Evolutionary conservation across 768 basidiomycete genomes (phyloP), one percentile per base, ranked within the genome.

Genomic region (Strobilomyces confusus): DNA sequence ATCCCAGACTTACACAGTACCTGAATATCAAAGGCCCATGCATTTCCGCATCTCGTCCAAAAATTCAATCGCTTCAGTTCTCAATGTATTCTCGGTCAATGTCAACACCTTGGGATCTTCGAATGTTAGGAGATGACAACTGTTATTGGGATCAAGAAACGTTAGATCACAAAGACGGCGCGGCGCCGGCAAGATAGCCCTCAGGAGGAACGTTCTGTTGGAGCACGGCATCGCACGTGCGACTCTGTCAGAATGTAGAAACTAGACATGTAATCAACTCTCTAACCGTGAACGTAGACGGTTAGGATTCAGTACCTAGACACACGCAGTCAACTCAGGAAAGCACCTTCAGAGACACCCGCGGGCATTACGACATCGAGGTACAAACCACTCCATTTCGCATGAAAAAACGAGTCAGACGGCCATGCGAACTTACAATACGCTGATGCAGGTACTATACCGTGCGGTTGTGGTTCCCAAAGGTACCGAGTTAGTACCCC

Each of bases 311-410:
- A n/a, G n/a, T n/a, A n/a, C n/a, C n/a, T n/a, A n/a, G n/a, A n/a
- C n/a, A n/a, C n/a, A n/a, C n/a, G n/a, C n/a, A 33, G 32, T 30
- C 30, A 11, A 30, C 11, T 30, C 11, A 30, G 30, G 30, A 30
- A 30, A 11, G 30, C 11, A 30, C 30, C 11, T 6, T 30, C 30
- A 6, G 30, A 30, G 30, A 30, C 30, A 30, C 30, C 30, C 30
- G 30, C 30, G 30, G 30, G 30, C 30, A 9, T 33, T 33, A 44
- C 43, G 8, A 67, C 59, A 43, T 65, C 60, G 9, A 65, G 22
- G 15, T 59, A 65, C 33, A 67, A 38, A 49, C 65, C 59, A 56
- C 77, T 1, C 20, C 11, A 12, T 11, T 13, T 7, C 15, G 32
- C 17, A 9, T 49, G 26, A 53, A 42, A 3, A 5, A 41, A 37